A percentile compares a stretch with the other conserved stretches of the same genome.
Evolutionary conservation across 2,329 filamentous ascomycete species (phyloP).

Genomic region (Penicillium expansum): DNA sequence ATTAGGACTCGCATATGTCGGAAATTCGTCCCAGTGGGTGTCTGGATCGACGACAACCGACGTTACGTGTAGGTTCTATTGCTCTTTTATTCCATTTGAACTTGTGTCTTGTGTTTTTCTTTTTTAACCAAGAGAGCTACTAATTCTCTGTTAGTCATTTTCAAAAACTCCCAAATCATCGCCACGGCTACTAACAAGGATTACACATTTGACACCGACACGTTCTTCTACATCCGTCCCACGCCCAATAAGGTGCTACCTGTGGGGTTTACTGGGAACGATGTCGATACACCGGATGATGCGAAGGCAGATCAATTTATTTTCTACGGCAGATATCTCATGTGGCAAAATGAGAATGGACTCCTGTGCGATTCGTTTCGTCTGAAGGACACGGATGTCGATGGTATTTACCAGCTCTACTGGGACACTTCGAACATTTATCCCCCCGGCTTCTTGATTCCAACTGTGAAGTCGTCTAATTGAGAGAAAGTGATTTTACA

Average conservation of each 20-base stretch:
- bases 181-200: constrained; percentile 16
- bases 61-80: constrained; percentile 15
- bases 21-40: constrained; percentile 17
- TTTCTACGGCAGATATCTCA: constrained; percentile 20
- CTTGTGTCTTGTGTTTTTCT: too few species aligned
- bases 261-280: constrained; percentile 21
- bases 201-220: constrained; percentile 13
- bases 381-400: constrained; percentile 16
- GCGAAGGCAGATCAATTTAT: constrained; percentile 8
- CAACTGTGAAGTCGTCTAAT: constrained; percentile 10
- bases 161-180: constrained; percentile 9
- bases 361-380: constrained; percentile 18
- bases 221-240: constrained; percentile 19
- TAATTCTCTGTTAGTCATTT: constrained; percentile 8
- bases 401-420: constrained; percentile 19
- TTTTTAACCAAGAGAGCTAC: not conserved
- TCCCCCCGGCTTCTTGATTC: constrained; percentile 11
- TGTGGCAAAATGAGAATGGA: constrained; percentile 16
- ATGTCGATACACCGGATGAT: constrained; percentile 8
- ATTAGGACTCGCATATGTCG: constrained; percentile 20
- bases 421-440: constrained; percentile 21
- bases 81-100: not conserved
- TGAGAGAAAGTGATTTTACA: not conserved
- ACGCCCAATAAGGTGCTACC: constrained; percentile 10
- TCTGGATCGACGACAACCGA: constrained; percentile 17